Conservation (phyloP, 352 stramenopile species). For the Discostella stelligera region DNA sequence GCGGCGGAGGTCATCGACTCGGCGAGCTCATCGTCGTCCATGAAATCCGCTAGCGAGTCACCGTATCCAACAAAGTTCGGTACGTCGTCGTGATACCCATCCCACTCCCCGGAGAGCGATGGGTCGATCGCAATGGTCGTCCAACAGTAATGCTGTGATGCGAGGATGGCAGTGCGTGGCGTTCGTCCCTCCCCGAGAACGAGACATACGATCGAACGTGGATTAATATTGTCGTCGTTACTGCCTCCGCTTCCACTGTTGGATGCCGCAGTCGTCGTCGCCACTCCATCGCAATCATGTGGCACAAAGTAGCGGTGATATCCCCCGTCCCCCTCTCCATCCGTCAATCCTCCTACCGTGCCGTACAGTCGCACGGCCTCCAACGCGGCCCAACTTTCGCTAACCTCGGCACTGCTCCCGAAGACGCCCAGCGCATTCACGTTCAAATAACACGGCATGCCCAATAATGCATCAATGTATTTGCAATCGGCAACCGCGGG, state of each 20-base stretch:
- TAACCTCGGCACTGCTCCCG: conserved; percentile 19
- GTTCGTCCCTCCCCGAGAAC: conserved; percentile 36
- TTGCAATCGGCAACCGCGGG: conserved; percentile 36
- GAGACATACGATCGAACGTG: conserved; percentile 40
- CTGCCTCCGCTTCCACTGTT: not conserved
- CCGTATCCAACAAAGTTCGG: conserved; percentile 29
- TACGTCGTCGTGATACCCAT: conserved; percentile 34
- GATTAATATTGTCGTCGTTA: conserved; percentile 14
- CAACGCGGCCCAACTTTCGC: conserved; percentile 37
- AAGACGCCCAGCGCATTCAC: conserved; percentile 39
- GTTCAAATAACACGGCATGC: conserved; percentile 39
- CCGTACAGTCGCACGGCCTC: conserved; percentile 42
- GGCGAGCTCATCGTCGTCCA: conserved; percentile 5
- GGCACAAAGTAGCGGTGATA: conserved; percentile 26
- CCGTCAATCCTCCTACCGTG: conserved; percentile 11
- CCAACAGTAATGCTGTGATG: conserved; percentile 44
- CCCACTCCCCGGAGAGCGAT: conserved; percentile 25
- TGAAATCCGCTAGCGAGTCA: conserved; percentile 35
- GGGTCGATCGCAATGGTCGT: conserved; percentile 37
- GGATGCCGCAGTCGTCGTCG: not conserved
- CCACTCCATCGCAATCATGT: conserved; percentile 22
- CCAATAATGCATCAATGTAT: conserved; percentile 39
- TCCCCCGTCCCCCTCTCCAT: not conserved
- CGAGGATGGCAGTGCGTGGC: conserved; percentile 36
- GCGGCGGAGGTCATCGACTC: not conserved